Conservation (phyloP, 345 rosid genomes). For the Linum lewisii region DNA sequence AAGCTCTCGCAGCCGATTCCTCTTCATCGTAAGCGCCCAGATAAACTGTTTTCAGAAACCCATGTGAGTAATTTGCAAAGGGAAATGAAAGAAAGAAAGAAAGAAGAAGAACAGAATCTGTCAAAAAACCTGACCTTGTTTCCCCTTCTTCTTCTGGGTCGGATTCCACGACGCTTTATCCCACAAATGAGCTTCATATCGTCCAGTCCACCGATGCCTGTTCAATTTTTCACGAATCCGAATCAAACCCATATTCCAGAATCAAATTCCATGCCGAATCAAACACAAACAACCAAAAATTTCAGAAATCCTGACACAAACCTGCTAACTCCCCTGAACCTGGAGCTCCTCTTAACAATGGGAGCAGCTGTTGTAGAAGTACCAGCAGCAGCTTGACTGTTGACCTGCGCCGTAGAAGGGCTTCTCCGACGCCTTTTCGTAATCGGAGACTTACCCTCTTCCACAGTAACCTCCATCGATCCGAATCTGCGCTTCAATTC, state of each 20-base stretch:
- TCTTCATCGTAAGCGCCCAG: conserved; percentile 40
- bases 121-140: conserved; percentile 21
- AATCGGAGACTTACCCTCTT: not conserved
- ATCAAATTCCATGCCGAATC: not conserved
- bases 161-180: conserved; percentile 41
- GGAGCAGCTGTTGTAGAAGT: conserved; percentile 15
- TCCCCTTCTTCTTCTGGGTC: conserved; percentile 36
- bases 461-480: not conserved
- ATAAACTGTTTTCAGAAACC: conserved; percentile 25
- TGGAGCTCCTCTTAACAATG: conserved; percentile 33
- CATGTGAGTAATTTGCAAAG: too few relatives aligned
- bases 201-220: conserved; percentile 38
- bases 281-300: not conserved
- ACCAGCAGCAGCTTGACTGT: not conserved
- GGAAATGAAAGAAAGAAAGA: not conserved
- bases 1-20: conserved; percentile 38
- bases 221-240: too few relatives aligned
- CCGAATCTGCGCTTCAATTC: not conserved
- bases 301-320: conserved; percentile 5
- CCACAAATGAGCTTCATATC: conserved; percentile 43
- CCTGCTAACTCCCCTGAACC: conserved; percentile 40
- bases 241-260: not conserved
- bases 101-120: not conserved
- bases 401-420: not conserved
- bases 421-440: not conserved